Evolutionary conservation across 2,329 filamentous ascomycete species (phyloP), one percentile per base, ranked within the genome.

Genomic region (Trichophyton verrucosum): DNA sequence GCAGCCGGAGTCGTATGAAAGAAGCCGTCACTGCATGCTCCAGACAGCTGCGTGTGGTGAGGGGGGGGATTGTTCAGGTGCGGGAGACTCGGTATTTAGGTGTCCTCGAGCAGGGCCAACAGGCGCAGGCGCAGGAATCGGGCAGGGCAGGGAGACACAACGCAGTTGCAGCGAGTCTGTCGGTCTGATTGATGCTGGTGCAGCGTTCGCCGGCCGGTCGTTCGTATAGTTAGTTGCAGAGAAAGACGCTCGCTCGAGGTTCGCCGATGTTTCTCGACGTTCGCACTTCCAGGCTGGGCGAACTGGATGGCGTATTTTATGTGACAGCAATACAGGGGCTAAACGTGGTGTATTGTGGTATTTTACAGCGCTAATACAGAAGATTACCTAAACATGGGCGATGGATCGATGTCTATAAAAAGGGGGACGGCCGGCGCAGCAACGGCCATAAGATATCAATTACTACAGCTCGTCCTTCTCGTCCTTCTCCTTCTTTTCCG

Each of bases 391-490:
- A 55, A 2, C 24, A 51, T 51, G 17, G 17, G 15, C 15, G 3
- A 42, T 13, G 11, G 9, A 22, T 49, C 15, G 47, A 53, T 53
- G 9, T 20, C 22, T 13, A 30, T 4, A 53, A 30, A 30, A 33
- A 36, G 13, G 33, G 33, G 17, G 27, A 36, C 1, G 15, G 9
- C 24, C 11, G 7, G 3, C 24, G 27, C 27, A 30, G 27, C 47
- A 11, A 55, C 13, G 22, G 6, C 8, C 46, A 27, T 11, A 17
- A 30, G 33, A n/a, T 36, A 33, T 53, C 13, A 20, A 27, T 55
- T 55, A 24, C 51, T 55, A 55, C 51, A 55, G 27, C 20, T 55
- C 51, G n/a, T 55, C 51, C 17, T 55, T 55, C 15, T 36, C 51
- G 30, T 33, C 15, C 33, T 55, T 36, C 24, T 36, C n/a, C 17